These are phyloP conservation scores for Eimeria zaria DNA, from an alignment of 169 alveolate genomes.

Conservation along the genomic window DNA sequence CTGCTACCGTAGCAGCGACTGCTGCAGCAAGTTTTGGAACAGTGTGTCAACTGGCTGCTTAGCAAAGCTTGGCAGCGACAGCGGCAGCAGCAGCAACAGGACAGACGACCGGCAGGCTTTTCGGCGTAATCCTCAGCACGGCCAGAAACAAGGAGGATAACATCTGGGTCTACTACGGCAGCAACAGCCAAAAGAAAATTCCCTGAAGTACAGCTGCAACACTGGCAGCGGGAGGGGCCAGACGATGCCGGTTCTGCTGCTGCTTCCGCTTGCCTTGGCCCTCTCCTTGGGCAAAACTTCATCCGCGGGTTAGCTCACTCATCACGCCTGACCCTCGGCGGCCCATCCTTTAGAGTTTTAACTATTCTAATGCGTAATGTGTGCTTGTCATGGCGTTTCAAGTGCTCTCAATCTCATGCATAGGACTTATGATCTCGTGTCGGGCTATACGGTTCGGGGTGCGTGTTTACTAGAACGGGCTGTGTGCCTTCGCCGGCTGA, in stretches of 20 bases:
- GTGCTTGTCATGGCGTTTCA: not conserved
- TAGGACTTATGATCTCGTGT: not conserved
- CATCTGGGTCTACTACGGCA: not conserved
- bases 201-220: not conserved
- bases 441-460: slow-evolving; percentile 27
- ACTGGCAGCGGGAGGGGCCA: not conserved
- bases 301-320: not conserved
- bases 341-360: not conserved
- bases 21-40: slow-evolving; percentile 18
- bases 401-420: not conserved
- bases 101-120: not conserved
- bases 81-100: slow-evolving; percentile 20
- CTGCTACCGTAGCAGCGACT: not conserved
- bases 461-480: slow-evolving; percentile 13
- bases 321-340: not conserved
- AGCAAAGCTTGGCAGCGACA: not conserved
- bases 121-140: not conserved
- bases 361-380: not conserved
- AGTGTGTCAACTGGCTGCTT: not conserved
- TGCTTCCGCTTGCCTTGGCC: slow-evolving; percentile 37
- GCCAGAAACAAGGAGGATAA: not conserved
- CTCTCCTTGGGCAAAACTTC: slow-evolving; percentile 1
- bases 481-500: slow-evolving; percentile 67
- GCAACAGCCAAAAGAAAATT: not conserved
- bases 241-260: slow-evolving; percentile 50